Percentiles rank a stretch among this genome's conserved stretches.
phyloP scores from a whole-genome alignment of 2,329 filamentous ascomycete species.

The Pseudogymnoascus sp. region DNA sequence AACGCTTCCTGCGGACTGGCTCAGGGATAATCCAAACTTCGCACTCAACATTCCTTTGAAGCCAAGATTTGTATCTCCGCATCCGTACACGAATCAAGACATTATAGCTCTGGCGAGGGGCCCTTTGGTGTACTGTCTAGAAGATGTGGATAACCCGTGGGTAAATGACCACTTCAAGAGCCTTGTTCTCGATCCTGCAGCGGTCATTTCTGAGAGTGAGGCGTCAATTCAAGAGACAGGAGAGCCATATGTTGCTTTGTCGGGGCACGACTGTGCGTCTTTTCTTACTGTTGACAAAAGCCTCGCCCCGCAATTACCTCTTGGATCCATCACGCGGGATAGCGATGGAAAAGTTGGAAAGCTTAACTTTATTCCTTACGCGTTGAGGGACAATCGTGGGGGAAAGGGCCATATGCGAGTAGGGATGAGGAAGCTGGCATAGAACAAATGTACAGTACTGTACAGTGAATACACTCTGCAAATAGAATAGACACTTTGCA shows the following conservation, averaged over 20 bases:
- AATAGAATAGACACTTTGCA: background rate
- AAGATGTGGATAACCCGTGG: slow-evolving; percentile 51
- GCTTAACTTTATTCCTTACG: slow-evolving; percentile 47
- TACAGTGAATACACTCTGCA: background rate
- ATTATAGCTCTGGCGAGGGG: slow-evolving; percentile 48
- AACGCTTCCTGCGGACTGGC: slow-evolving; percentile 35
- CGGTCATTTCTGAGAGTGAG: slow-evolving; percentile 15
- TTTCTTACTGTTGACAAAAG: slow-evolving; percentile 12
- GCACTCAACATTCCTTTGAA: slow-evolving; percentile 39
- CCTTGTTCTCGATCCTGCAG: slow-evolving; percentile 18
- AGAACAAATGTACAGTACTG: background rate
- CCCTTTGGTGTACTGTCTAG: slow-evolving; percentile 53
- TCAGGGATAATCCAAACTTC: slow-evolving; percentile 35
- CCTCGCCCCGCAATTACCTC: slow-evolving; percentile 10
- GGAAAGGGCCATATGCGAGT: slow-evolving; percentile 49
- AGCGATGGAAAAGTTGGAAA: slow-evolving; percentile 25
- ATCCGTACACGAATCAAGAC: slow-evolving; percentile 49
- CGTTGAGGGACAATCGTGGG: slow-evolving; percentile 46
- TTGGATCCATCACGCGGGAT: slow-evolving; percentile 5
- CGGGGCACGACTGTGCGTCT: slow-evolving; percentile 17
- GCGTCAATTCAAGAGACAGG: slow-evolving; percentile 12
- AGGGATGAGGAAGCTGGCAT: slow-evolving; percentile 22
- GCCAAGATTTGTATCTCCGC: slow-evolving; percentile 42
- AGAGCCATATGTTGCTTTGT: slow-evolving; percentile 20
- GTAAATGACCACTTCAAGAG: slow-evolving; percentile 47